Evolutionary conservation across 495 filamentous ascomycete genomes (phyloP).

Genomic region (Neurospora sublineolata): DNA sequence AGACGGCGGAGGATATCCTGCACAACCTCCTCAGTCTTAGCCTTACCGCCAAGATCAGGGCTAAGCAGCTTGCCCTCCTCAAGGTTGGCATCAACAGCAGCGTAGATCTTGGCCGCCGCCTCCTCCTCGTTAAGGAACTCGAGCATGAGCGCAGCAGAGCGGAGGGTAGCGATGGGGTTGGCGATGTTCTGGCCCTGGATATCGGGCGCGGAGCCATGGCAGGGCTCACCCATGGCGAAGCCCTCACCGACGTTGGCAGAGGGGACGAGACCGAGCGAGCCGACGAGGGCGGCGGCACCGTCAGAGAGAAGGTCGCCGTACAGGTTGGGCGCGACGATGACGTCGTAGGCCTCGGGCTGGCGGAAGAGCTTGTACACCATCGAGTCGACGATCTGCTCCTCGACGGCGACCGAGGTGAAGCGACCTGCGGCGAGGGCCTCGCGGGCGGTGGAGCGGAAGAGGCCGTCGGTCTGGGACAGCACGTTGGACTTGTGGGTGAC

Average conservation of each 20-base stretch:
- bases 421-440: constrained; percentile 52
- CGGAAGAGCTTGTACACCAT: constrained; percentile 99
- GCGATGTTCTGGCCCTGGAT: constrained; percentile 88
- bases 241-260: constrained; percentile 88
- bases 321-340: constrained; percentile 94
- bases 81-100: constrained; percentile 84
- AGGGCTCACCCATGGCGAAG: constrained; percentile 96
- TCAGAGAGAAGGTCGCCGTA: constrained; percentile 97
- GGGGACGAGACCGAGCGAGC: constrained; percentile 89
- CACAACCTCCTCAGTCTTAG: constrained; percentile 79
- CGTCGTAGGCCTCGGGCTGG: constrained; percentile 86
- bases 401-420: constrained; percentile 55
- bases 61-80: constrained; percentile 71
- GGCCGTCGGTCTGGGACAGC: constrained; percentile 87
- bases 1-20: constrained; percentile 79
- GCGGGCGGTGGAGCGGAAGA: constrained; percentile 76
- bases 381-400: constrained; percentile 97
- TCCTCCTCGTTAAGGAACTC: constrained; percentile 82
- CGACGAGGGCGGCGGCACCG: constrained; percentile 89
- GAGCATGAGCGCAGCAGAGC: constrained; percentile 87
- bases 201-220: constrained; percentile 91
- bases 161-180: constrained; percentile 90
- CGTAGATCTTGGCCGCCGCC: constrained; percentile 80
- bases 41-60: constrained; percentile 84
- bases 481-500: constrained; percentile 99